These are phyloP conservation scores for Strobilomyces dryophilus DNA, from an alignment of 768 basidiomycete genomes.

Conservation along the genomic window DNA sequence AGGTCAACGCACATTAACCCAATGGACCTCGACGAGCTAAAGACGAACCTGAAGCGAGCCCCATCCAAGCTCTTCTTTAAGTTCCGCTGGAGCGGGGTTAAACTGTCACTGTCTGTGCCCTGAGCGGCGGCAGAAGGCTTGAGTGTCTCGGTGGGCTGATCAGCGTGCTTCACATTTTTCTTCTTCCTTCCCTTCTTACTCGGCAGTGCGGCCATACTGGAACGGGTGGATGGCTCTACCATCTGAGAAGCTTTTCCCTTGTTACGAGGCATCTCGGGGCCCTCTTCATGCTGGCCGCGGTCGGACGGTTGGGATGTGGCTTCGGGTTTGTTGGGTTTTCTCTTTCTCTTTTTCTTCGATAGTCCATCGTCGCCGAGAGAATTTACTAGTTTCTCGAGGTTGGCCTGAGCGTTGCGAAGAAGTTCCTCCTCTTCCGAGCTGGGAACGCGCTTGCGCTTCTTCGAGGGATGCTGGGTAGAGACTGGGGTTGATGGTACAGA, in stretches of 20 bases:
- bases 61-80: constrained; percentile 82
- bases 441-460: constrained; percentile 52
- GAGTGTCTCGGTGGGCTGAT: constrained; percentile 19
- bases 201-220: neutral
- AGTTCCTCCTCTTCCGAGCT: constrained; percentile 35
- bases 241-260: constrained; percentile 6
- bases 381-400: constrained; percentile 59
- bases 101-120: constrained; percentile 22
- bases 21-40: neutral
- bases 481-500: constrained; percentile 44
- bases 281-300: constrained; percentile 4
- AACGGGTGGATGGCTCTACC: constrained; percentile 8
- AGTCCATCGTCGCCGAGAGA: constrained; percentile 35
- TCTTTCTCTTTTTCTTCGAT: constrained; percentile 20
- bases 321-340: neutral
- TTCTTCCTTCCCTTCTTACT: constrained; percentile 19
- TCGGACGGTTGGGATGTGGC: constrained; percentile 2
- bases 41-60: constrained; percentile 73
- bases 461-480: constrained; percentile 30
- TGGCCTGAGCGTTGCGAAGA: constrained; percentile 40
- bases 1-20: constrained; percentile 7
- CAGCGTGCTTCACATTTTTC: constrained; percentile 17
- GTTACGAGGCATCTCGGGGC: neutral
- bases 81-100: constrained; percentile 70
- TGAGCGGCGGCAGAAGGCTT: constrained; percentile 12